A percentile compares a stretch with the other conserved stretches of the same genome.
These are phyloP conservation scores for Hypoxylon rickii DNA, from an alignment of 495 filamentous ascomycete species.

Conservation along the genomic window DNA sequence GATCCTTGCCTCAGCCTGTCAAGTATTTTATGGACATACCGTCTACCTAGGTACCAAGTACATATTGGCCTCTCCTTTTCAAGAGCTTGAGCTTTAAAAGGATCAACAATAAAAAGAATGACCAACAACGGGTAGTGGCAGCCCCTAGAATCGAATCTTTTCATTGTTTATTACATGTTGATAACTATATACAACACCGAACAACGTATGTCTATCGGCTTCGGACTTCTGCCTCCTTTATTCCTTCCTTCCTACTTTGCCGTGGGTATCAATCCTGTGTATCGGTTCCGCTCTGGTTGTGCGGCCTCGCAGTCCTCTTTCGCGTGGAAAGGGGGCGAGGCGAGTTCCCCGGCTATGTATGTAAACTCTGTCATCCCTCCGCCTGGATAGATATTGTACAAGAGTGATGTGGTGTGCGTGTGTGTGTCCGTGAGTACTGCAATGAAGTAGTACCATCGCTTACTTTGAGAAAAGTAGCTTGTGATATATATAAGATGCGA, in stretches of 20 bases:
- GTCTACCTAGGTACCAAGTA: neutral
- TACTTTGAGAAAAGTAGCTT: slow-evolving; percentile 8
- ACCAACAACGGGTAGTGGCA: slow-evolving; percentile 2
- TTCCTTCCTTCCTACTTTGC: slow-evolving; percentile 5
- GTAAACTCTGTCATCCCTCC: slow-evolving; percentile 2
- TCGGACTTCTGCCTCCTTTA: slow-evolving; percentile 4
- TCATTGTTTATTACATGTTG: slow-evolving; percentile 28
- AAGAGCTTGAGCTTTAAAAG: too few relatives aligned
- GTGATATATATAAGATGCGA: slow-evolving; percentile 9
- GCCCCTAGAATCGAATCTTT: slow-evolving; percentile 27
- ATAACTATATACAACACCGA: slow-evolving; percentile 27
- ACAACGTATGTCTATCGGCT: slow-evolving; percentile 10
- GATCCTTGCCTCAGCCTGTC: too few relatives aligned
- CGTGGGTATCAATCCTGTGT: slow-evolving; percentile 29
- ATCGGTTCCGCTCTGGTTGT: neutral
- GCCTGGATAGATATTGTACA: neutral
- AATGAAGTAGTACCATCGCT: neutral
- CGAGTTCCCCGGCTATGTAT: slow-evolving; percentile 3
- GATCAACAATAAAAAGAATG: neutral
- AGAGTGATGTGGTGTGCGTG: neutral
- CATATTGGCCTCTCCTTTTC: neutral
- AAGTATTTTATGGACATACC: too few relatives aligned
- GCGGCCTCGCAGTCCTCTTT: neutral
- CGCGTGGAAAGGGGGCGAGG: neutral
- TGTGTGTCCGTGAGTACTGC: neutral